Base-by-base conservation (phyloP, 1,139 yeast genomes). In the Geotrichum carabidarum region DNA sequence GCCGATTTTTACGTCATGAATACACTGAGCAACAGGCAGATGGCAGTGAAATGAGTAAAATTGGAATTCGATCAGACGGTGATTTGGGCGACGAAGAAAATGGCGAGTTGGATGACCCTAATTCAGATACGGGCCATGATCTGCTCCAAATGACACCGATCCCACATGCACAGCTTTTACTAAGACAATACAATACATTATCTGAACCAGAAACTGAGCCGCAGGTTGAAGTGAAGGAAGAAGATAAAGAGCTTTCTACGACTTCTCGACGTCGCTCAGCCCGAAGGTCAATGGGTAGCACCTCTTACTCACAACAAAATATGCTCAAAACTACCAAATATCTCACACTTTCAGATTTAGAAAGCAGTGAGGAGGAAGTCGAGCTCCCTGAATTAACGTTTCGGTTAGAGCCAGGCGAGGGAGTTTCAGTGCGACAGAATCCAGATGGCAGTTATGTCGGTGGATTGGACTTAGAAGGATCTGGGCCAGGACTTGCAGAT, bases 321-420 rank as follows among this genome's bases (percentile, higher is more conserved):
- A 27, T 51, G 34, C 47, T 51, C 14, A 46, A 51, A 34, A 46
- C 54, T n/a, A 43, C 51, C 2, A 42, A 35, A n/a, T 37, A 44
- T 8, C 38, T 52, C 17, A 47, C 55, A 9, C 43, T 53, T 18
- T 48, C 51, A 2, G 55, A 53, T 12, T 44, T 53, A 32, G 52
- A 53, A 22, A 53, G 55, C 41, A 53, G 52, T 22, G 48, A 46
- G n/a, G 55, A 53, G 31, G 51, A 47, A n/a, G 30, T 34, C 14
- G 40, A 30, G 9, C 55, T 52, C 8, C 55, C 55, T 17, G 49
- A 53, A 8, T 12, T 52, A 32, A 44, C 51, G 2, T 41, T 47
- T 18, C 55, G 48, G 11, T 32, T 52, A n/a, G 55, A 52, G 34
- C 55, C 55, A 15, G 55, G 55, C 6, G 51, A 42, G 22, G 55